These are phyloP conservation scores for Nitzschia putrida DNA, from an alignment of 108 stramenopile genomes.

Conservation along the genomic window DNA sequence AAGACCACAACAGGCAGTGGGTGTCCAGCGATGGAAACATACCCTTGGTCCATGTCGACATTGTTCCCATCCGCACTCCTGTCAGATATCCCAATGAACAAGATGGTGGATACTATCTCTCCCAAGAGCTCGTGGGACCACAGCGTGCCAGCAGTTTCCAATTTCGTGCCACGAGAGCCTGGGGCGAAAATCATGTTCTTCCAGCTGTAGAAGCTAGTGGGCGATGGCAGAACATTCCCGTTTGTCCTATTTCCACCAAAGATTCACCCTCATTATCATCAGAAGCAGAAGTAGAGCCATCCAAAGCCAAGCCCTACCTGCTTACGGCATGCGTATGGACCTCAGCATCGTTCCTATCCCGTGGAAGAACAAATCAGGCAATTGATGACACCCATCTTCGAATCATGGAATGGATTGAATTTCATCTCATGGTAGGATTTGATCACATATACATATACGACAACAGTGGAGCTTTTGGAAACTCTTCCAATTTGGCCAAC, in stretches of 20 bases:
- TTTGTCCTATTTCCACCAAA: conserved; percentile 35
- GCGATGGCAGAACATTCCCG: conserved; percentile 72
- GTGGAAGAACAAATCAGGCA: conserved; percentile 45
- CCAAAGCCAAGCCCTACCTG: conserved; percentile 44
- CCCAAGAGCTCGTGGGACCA: conserved; percentile 19
- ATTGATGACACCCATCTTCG: conserved; percentile 55
- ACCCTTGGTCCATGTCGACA: conserved; percentile 52
- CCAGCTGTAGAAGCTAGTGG: conserved; percentile 69
- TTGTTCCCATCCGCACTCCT: conserved; percentile 70
- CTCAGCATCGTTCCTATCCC: conserved; percentile 60
- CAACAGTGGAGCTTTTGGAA: conserved; percentile 51
- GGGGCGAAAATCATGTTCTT: conserved; percentile 57
- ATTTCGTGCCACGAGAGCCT: conserved; percentile 53
- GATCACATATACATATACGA: conserved; percentile 80
- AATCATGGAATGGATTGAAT: conserved; percentile 80
- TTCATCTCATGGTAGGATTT: conserved; percentile 78
- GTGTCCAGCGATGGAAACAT: neutral
- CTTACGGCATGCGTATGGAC: conserved; percentile 77
- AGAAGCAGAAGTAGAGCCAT: neutral
- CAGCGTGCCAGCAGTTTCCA: neutral
- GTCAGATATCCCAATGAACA: conserved; percentile 38
- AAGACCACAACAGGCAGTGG: neutral
- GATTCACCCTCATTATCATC: neutral
- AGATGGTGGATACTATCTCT: conserved; percentile 30
- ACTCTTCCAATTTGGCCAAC: conserved; percentile 28